These are phyloP conservation scores for Chrysoporthe deuterocubensis DNA, from an alignment of 2,329 filamentous ascomycete genomes.

Conservation along the genomic window DNA sequence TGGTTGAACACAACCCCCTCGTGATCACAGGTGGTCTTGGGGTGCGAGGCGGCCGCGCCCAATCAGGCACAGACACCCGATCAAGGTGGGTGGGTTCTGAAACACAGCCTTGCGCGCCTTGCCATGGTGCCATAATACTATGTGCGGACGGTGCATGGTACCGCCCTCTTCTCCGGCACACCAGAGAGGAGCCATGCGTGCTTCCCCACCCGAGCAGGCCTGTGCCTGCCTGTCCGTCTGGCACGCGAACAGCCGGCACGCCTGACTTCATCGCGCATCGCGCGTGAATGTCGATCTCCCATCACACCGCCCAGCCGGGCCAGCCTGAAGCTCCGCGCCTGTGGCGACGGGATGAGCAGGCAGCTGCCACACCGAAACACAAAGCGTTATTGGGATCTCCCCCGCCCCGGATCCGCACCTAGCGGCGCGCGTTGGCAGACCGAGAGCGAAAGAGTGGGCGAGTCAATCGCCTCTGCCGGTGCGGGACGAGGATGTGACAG, in stretches of 20 bases:
- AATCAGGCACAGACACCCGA: not conserved
- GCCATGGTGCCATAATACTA: not conserved
- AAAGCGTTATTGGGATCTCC: slow-evolving; percentile 9
- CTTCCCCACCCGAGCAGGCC: not conserved
- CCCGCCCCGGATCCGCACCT: not conserved
- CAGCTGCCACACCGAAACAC: not conserved
- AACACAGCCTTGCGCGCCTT: slow-evolving; percentile 14
- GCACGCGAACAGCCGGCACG: no score
- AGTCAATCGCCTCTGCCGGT: no score
- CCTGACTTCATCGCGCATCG: slow-evolving; percentile 9
- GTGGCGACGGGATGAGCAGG: not conserved
- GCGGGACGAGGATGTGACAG: no score
- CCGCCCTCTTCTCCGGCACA: not conserved
- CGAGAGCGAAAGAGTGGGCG: not conserved
- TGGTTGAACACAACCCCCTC: not conserved
- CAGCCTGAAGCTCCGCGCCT: not conserved
- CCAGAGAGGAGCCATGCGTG: not conserved
- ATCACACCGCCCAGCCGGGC: slow-evolving; percentile 2
- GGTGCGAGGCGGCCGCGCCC: not conserved
- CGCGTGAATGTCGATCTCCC: not conserved
- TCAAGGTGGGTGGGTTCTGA: slow-evolving; percentile 5
- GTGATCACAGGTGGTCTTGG: slow-evolving; percentile 15
- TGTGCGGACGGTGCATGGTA: not conserved
- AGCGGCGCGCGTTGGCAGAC: no score
- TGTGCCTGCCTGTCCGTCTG: no score